Conservation (phyloP, 306 rosid genomes). For the Ammopiptanthus mongolicus region DNA sequence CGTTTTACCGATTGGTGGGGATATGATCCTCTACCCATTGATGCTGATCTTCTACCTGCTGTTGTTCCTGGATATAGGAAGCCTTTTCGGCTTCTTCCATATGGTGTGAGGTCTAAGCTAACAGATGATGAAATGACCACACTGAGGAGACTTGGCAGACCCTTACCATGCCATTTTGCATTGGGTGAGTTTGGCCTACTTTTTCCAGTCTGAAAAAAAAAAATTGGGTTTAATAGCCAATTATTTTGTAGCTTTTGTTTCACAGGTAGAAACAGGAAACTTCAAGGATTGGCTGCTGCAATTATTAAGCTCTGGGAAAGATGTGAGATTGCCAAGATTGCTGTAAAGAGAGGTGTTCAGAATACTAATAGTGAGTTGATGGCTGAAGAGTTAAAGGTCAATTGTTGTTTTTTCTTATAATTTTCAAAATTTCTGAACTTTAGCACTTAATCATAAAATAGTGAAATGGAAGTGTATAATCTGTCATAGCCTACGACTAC, state of each 20-base stretch:
- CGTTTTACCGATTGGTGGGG: slow-evolving; percentile 98
- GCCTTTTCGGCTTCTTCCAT: slow-evolving; percentile 97
- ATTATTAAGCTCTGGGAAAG: slow-evolving; percentile 87
- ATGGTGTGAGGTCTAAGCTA: slow-evolving; percentile 74
- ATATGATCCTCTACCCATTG: slow-evolving; percentile 82
- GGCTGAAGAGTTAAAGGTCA: slow-evolving; percentile 89
- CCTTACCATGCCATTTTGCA: slow-evolving; percentile 83
- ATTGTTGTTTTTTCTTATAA: background rate
- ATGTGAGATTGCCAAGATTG: slow-evolving; percentile 87
- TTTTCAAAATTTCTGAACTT: slow-evolving; percentile 2
- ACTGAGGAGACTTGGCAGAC: slow-evolving; percentile 74
- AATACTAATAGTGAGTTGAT: slow-evolving; percentile 69
- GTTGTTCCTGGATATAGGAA: slow-evolving; percentile 67
- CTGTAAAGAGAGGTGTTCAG: slow-evolving; percentile 92
- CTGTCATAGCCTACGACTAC: background rate
- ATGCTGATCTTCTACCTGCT: slow-evolving; percentile 88
- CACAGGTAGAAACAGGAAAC: slow-evolving; percentile 78
- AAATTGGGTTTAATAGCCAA: slow-evolving; percentile 4
- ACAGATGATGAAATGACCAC: slow-evolving; percentile 92
- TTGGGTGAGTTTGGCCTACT: slow-evolving; percentile 57
- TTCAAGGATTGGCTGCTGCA: slow-evolving; percentile 84
- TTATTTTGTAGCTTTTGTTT: background rate
- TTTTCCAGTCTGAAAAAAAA: slow-evolving; percentile 17
- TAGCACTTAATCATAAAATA: slow-evolving; percentile 1
- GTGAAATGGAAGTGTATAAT: background rate